Conservation (phyloP, 1,284 basidiomycete species). For the Lentinus polychrous region DNA sequence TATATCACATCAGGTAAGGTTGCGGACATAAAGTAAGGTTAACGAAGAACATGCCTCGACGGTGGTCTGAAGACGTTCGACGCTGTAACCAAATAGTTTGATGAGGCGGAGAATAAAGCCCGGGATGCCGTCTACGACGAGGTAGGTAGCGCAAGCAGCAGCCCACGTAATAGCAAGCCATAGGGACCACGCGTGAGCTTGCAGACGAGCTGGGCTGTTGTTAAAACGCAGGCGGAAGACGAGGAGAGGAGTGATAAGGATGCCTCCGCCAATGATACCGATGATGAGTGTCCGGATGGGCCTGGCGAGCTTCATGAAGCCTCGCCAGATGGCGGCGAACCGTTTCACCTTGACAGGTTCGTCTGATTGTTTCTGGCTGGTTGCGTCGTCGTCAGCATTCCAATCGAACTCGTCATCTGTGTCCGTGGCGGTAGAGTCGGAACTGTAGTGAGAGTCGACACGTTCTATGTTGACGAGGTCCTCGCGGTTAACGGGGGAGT, state of each 20-base stretch:
- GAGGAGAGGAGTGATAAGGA: conserved; percentile 63
- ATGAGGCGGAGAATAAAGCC: conserved; percentile 47
- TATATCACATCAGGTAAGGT: conserved; percentile 20
- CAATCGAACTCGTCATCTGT: conserved; percentile 64
- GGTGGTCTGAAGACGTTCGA: conserved; percentile 57
- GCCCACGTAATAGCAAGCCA: conserved; percentile 70
- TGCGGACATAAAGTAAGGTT: neutral
- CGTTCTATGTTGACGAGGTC: conserved; percentile 16
- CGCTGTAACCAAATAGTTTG: conserved; percentile 50
- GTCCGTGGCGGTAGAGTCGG: conserved; percentile 54
- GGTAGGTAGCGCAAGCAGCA: conserved; percentile 50
- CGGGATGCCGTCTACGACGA: conserved; percentile 60
- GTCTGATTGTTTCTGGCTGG: conserved; percentile 15
- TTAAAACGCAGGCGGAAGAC: conserved; percentile 60
- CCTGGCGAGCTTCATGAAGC: conserved; percentile 62
- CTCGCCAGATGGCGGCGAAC: conserved; percentile 52
- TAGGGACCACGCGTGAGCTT: conserved; percentile 64
- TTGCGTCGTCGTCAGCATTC: conserved; percentile 49
- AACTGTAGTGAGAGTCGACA: conserved; percentile 27
- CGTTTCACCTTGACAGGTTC: conserved; percentile 36
- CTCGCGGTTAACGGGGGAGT: conserved; percentile 16
- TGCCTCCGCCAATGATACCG: conserved; percentile 48
- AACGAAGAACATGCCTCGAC: conserved; percentile 44
- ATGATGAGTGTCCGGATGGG: conserved; percentile 50
- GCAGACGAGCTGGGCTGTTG: conserved; percentile 37